phyloP scores from a whole-genome alignment of 352 stramenopile species.

The Aphanomyces euteiches region DNA sequence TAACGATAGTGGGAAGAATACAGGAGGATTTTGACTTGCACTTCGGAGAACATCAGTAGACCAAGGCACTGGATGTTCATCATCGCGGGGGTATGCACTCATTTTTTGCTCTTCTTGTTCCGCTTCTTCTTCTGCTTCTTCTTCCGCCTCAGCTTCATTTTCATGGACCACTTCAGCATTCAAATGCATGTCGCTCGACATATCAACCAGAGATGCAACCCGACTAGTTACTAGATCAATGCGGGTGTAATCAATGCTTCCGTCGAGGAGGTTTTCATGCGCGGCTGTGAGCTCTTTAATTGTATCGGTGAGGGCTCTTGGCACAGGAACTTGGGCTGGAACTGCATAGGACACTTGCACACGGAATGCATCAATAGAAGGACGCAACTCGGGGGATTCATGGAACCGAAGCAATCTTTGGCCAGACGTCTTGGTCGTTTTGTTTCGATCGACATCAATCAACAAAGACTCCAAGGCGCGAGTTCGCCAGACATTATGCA shows the following conservation, averaged over 20 bases:
- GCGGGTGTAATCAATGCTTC: slow-evolving; percentile 44
- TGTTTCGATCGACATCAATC: slow-evolving; percentile 52
- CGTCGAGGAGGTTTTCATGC: slow-evolving; percentile 61
- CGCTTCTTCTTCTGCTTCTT: slow-evolving; percentile 85
- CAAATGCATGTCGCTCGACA: slow-evolving; percentile 47
- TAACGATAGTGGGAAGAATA: slow-evolving; percentile 71
- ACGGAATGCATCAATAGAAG: slow-evolving; percentile 69
- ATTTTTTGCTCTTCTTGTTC: slow-evolving; percentile 90
- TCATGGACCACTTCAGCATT: slow-evolving; percentile 88
- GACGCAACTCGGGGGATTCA: slow-evolving; percentile 51
- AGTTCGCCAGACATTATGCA: slow-evolving; percentile 98
- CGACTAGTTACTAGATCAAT: slow-evolving; percentile 59
- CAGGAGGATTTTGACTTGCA: not conserved
- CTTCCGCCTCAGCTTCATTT: slow-evolving; percentile 83
- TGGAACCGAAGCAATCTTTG: slow-evolving; percentile 59
- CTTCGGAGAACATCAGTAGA: slow-evolving; percentile 40
- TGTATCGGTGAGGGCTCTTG: slow-evolving; percentile 66
- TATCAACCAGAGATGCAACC: slow-evolving; percentile 52
- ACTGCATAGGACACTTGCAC: slow-evolving; percentile 79
- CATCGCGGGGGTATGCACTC: slow-evolving; percentile 86
- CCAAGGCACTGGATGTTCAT: slow-evolving; percentile 86
- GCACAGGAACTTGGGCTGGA: slow-evolving; percentile 55
- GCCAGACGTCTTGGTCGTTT: slow-evolving; percentile 39
- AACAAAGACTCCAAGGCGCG: slow-evolving; percentile 89
- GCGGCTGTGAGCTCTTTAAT: slow-evolving; percentile 54